phyloP scores from a whole-genome alignment of 2,329 filamentous ascomycete genomes.

The Torrubiella hemipterigena region DNA sequence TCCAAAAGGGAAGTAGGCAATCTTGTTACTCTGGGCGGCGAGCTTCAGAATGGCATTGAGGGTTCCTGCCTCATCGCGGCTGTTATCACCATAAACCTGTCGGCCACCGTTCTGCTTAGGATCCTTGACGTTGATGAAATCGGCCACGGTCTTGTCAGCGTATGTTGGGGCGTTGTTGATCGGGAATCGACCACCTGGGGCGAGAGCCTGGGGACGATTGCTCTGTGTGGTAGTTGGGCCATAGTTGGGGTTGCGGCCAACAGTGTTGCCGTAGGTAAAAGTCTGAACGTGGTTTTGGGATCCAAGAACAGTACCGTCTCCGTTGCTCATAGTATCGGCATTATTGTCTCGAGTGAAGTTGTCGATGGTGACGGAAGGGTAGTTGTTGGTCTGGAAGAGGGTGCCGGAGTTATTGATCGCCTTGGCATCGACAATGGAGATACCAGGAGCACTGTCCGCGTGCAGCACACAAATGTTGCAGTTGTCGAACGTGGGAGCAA shows the following conservation, averaged over 20 bases:
- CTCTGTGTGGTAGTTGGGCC: conserved; percentile 17
- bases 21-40: conserved; percentile 18
- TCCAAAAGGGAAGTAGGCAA: conserved; percentile 17
- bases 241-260: conserved; percentile 25
- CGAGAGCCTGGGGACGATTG: conserved; percentile 20
- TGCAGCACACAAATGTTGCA: conserved; percentile 22
- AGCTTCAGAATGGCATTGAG: conserved; percentile 24
- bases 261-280: conserved; percentile 29
- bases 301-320: conserved; percentile 17
- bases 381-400: conserved; percentile 21
- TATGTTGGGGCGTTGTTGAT: conserved; percentile 26
- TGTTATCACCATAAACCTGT: conserved; percentile 23
- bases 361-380: conserved; percentile 29
- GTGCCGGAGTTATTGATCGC: conserved; percentile 29
- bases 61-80: conserved; percentile 21
- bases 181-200: conserved; percentile 23
- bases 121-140: conserved; percentile 23
- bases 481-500: conserved; percentile 27
- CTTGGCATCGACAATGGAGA: conserved; percentile 25
- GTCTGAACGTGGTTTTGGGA: conserved; percentile 21
- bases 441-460: conserved; percentile 24
- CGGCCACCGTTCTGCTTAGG: conserved; percentile 14
- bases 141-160: conserved; percentile 16
- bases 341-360: conserved; percentile 27
- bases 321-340: conserved; percentile 20